These are phyloP conservation scores for Kurtzmaniella quercitrusa DNA, from an alignment of 1,139 yeast species.

Conservation along the genomic window DNA sequence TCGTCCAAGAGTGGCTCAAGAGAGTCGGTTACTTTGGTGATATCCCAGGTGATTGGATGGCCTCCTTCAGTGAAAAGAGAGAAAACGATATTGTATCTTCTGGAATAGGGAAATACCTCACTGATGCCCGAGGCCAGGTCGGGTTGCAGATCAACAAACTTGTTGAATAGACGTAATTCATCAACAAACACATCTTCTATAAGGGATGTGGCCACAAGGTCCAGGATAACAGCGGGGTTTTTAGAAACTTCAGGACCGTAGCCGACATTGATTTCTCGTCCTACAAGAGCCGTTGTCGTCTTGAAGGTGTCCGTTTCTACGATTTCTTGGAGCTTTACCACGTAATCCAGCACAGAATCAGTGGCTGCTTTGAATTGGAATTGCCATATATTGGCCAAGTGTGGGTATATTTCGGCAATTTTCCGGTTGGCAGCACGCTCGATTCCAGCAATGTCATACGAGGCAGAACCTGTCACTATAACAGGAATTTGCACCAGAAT, in stretches of 20 bases:
- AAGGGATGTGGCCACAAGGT: slow-evolving; percentile 29
- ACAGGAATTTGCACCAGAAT: slow-evolving; percentile 54
- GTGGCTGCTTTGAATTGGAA: slow-evolving; percentile 18
- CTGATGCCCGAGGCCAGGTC: slow-evolving; percentile 17
- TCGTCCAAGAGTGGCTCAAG: slow-evolving; percentile 25
- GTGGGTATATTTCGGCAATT: slow-evolving; percentile 19
- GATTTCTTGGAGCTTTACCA: slow-evolving; percentile 20
- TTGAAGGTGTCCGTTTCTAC: slow-evolving; percentile 13
- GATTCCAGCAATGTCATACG: not conserved
- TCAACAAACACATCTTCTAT: slow-evolving; percentile 31
- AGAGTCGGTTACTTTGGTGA: slow-evolving; percentile 21
- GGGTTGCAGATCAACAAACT: slow-evolving; percentile 7
- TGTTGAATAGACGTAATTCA: slow-evolving; percentile 27
- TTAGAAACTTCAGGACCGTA: slow-evolving; percentile 11
- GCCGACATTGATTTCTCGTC: not conserved
- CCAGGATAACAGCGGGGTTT: slow-evolving; percentile 25
- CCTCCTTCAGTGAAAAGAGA: slow-evolving; percentile 48
- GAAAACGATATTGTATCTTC: slow-evolving; percentile 63
- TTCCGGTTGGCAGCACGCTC: slow-evolving; percentile 31
- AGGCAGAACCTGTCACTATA: slow-evolving; percentile 39
- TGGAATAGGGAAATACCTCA: slow-evolving; percentile 52
- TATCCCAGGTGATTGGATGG: slow-evolving; percentile 36
- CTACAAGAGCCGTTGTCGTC: not conserved
- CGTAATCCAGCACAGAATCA: slow-evolving; percentile 14
- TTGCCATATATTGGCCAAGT: slow-evolving; percentile 22